phyloP scores from a whole-genome alignment of 2,329 filamentous ascomycete genomes.

The Fusarium illudens region DNA sequence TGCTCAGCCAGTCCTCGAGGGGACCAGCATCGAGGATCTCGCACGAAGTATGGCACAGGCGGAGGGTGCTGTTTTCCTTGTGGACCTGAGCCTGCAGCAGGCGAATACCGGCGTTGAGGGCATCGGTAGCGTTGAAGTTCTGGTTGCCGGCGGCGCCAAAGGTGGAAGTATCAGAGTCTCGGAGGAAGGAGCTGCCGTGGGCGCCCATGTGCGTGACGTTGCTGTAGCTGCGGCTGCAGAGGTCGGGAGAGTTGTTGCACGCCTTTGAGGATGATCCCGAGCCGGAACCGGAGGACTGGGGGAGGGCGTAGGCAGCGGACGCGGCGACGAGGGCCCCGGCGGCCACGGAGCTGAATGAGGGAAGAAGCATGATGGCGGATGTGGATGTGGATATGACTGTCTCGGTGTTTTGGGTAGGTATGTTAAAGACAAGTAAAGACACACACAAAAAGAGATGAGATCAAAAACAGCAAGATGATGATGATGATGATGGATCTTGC shows the following conservation, averaged over 20 bases:
- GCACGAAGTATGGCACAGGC: constrained; percentile 77
- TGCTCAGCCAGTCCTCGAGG: constrained; percentile 68
- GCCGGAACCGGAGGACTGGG: constrained; percentile 35
- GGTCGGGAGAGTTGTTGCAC: constrained; percentile 82
- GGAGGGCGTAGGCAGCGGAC: constrained; percentile 38
- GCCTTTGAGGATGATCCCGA: constrained; percentile 48
- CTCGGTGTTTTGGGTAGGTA: not conserved
- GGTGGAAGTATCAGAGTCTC: constrained; percentile 62
- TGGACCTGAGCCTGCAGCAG: constrained; percentile 78
- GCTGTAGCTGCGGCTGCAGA: constrained; percentile 77
- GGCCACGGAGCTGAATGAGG: constrained; percentile 33
- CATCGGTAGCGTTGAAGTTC: constrained; percentile 75
- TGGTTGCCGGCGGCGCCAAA: constrained; percentile 76
- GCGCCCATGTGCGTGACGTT: constrained; percentile 81
- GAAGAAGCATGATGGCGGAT: constrained; percentile 32
- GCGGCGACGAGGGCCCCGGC: constrained; percentile 34
- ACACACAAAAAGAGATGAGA: constrained; percentile 6
- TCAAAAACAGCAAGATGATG: not conserved
- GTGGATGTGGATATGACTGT: not conserved
- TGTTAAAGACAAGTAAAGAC: not conserved
- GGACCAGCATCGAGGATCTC: constrained; percentile 73
- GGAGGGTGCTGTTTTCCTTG: constrained; percentile 64
- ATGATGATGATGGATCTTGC: not conserved
- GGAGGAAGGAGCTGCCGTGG: constrained; percentile 77
- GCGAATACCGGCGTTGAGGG: constrained; percentile 75